These are phyloP conservation scores for Daedaleopsis sinensis DNA, from an alignment of 768 basidiomycete genomes.

Conservation along the genomic window DNA sequence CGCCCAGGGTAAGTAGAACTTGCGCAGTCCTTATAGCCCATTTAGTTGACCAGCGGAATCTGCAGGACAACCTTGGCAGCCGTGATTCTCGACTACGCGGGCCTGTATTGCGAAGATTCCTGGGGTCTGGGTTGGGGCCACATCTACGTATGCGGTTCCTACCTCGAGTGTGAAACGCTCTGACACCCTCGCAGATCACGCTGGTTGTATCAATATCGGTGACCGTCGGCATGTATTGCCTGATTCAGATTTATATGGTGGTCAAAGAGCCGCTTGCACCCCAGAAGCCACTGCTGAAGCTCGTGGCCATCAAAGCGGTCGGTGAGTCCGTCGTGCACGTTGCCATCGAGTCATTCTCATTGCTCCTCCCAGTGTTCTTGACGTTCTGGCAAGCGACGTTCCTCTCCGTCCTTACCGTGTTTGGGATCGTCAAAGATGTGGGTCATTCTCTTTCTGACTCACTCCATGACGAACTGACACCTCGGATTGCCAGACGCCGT, in stretches of 20 bases:
- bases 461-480: constrained; percentile 1
- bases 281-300: constrained; percentile 64
- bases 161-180: neutral
- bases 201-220: constrained; percentile 70
- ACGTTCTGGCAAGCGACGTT: constrained; percentile 78
- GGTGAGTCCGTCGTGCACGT: constrained; percentile 42
- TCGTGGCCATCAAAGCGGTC: constrained; percentile 75
- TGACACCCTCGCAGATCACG: constrained; percentile 45
- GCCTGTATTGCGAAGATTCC: constrained; percentile 73
- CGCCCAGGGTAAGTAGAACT: constrained; percentile 50
- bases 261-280: constrained; percentile 57
- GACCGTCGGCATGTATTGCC: constrained; percentile 76
- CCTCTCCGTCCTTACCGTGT: constrained; percentile 56
- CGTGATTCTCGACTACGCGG: constrained; percentile 61
- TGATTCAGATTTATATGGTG: constrained; percentile 69
- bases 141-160: constrained; percentile 52
- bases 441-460: constrained; percentile 20
- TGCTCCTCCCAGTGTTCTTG: constrained; percentile 51
- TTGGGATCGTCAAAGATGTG: constrained; percentile 68
- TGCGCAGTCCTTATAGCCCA: no score
- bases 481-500: constrained; percentile 47
- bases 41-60: no score
- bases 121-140: constrained; percentile 73
- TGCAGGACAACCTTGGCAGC: constrained; percentile 59
- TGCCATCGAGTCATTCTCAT: neutral